Base-by-base conservation (phyloP, 148 eudicot species). In the Rhododendron vialii region DNA sequence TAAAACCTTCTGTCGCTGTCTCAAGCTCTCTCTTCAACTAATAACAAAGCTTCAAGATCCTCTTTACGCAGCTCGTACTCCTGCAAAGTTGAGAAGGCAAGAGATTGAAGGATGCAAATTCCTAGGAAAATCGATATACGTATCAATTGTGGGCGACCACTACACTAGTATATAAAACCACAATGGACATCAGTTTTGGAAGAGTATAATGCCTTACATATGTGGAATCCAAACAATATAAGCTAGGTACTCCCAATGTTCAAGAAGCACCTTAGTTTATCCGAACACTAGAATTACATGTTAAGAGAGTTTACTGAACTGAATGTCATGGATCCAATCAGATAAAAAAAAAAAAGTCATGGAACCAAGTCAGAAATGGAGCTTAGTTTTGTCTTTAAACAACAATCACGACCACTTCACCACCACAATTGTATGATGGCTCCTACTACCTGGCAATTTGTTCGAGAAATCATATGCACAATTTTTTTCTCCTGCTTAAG, bases 1-100 rank as follows among this genome's bases (percentile, higher is more conserved):
- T 26, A 5, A 63, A 24, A 63, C 0, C 36, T 22, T 53, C 4
- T 2, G 1, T 26, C 12, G 2, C 30, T 26, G 73, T 33, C 79
- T 89, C 87, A 93, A 76, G 69, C 93, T 11, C 83, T 77, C n/a
- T 93, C 92, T 20, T 81, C 88, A 47, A 92, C 61, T 90, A 96
- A 86, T 89, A 96, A 86, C 90, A 94, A 84, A 85, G 96, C 90
- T 88, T 96, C 96, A 26, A 95, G 98, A 82, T 96, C 98, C 89
- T 91, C 91, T 78, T 91, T 89, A 57, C 92, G 92, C 69, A 87
- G 90, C 90, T 96, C 95, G 69, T 94, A 82, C 43, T 95, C 98
- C 98, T 96, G 93, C 88, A 89, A 84, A 65, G 71, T 88, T 81
- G 83, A 47, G 7, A 79, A 9, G 17, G 4, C 33, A 74, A 57